Conservation (phyloP, 352 stramenopile genomes). For the Phytopythium vexans region DNA sequence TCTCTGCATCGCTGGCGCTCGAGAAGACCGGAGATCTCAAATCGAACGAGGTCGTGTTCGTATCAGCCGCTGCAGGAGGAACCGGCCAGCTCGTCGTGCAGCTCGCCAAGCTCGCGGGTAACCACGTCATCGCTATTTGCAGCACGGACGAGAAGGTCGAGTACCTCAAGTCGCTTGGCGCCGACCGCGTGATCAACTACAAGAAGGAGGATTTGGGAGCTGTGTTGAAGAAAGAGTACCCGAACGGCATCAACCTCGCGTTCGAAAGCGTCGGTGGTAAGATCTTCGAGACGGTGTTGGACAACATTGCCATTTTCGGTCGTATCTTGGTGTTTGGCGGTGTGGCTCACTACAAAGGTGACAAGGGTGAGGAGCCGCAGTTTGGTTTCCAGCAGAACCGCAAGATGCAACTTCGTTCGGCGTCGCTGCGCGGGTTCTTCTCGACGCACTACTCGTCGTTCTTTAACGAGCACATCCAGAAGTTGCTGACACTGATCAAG, state of each 20-base stretch:
- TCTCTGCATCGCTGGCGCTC: slow-evolving; percentile 44
- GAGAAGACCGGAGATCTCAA: slow-evolving; percentile 55
- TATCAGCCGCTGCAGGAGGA: slow-evolving; percentile 52
- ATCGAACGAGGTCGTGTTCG: slow-evolving; percentile 34
- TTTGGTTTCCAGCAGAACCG: slow-evolving; percentile 25
- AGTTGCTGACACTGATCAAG: slow-evolving; percentile 45
- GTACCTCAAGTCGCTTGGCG: slow-evolving; percentile 51
- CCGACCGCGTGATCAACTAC: slow-evolving; percentile 80
- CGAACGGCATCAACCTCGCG: slow-evolving; percentile 20
- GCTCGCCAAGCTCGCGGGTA: slow-evolving; percentile 70
- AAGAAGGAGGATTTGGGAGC: slow-evolving; percentile 36
- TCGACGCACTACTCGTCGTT: slow-evolving; percentile 23
- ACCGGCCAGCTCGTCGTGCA: slow-evolving; percentile 79
- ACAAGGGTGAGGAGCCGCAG: slow-evolving; percentile 20
- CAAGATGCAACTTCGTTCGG: slow-evolving; percentile 31
- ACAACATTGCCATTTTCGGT: slow-evolving; percentile 55
- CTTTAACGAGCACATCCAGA: slow-evolving; percentile 24
- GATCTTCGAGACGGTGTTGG: slow-evolving; percentile 36
- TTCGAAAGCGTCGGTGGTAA: slow-evolving; percentile 24
- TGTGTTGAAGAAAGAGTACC: slow-evolving; percentile 32
- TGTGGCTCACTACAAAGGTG: slow-evolving; percentile 44
- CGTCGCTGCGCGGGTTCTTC: slow-evolving; percentile 47
- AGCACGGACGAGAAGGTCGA: slow-evolving; percentile 82
- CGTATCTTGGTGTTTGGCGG: slow-evolving; percentile 57
- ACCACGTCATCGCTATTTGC: slow-evolving; percentile 67